These are phyloP conservation scores for Cyphellophora europaea DNA, from an alignment of 2,329 filamentous ascomycete species.

Conservation along the genomic window DNA sequence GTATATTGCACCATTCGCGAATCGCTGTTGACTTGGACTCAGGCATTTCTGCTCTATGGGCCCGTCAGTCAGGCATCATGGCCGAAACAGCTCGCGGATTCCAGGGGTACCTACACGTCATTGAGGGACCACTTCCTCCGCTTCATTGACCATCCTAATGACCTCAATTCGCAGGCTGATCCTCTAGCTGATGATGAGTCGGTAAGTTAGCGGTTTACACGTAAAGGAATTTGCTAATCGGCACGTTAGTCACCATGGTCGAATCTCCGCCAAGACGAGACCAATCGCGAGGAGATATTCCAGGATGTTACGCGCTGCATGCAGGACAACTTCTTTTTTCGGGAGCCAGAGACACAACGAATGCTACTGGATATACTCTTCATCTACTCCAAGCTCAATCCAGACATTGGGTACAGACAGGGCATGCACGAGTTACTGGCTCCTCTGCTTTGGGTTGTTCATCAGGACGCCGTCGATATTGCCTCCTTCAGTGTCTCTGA, in stretches of 20 bases:
- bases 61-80: slow-evolving; percentile 57
- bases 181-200: slow-evolving; percentile 75
- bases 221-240: slow-evolving; percentile 33
- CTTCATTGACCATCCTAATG: slow-evolving; percentile 76
- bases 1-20: too few species aligned
- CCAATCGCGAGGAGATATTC: slow-evolving; percentile 74
- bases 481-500: slow-evolving; percentile 25
- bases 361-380: slow-evolving; percentile 86
- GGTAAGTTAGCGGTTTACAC: slow-evolving; percentile 35
- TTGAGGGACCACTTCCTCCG: slow-evolving; percentile 66
- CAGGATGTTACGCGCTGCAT: slow-evolving; percentile 89
- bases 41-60: slow-evolving; percentile 72
- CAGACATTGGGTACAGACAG: slow-evolving; percentile 83
- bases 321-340: slow-evolving; percentile 86
- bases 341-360: slow-evolving; percentile 64
- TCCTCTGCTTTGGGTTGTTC: slow-evolving; percentile 75
- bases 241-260: slow-evolving; percentile 84
- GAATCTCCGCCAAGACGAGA: slow-evolving; percentile 74
- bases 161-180: slow-evolving; percentile 65
- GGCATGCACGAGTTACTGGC: slow-evolving; percentile 97
- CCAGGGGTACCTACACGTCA: slow-evolving; percentile 64
- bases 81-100: slow-evolving; percentile 56
- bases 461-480: slow-evolving; percentile 66
- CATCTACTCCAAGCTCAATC: slow-evolving; percentile 88
- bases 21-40: too few species aligned